Evolutionary conservation across 2,329 filamentous ascomycete genomes (phyloP).

Genomic region (Phoma sp.): DNA sequence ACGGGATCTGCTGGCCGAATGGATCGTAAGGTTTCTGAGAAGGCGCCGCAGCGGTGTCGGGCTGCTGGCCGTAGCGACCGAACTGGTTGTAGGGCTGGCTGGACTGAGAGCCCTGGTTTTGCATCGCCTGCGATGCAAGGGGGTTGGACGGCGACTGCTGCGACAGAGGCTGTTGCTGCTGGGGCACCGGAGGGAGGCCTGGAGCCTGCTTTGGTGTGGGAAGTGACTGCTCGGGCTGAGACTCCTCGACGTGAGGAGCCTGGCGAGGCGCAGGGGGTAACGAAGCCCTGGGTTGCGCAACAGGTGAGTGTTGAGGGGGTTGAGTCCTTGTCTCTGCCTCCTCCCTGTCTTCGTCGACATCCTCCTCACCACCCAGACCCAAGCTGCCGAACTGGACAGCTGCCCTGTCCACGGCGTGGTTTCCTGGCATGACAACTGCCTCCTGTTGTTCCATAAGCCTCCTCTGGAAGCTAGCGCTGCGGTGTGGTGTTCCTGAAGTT

Average conservation of each 20-base stretch:
- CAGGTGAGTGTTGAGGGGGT: constrained; percentile 90
- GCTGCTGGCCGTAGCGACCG: constrained; percentile 71
- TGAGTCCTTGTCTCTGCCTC: constrained; percentile 94
- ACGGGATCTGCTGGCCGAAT: constrained; percentile 76
- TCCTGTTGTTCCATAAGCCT: constrained; percentile 94
- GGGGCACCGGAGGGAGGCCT: constrained; percentile 67
- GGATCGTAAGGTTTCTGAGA: constrained; percentile 86
- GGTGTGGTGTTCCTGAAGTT: constrained; percentile 63
- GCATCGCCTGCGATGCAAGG: constrained; percentile 63
- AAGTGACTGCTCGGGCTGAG: constrained; percentile 48
- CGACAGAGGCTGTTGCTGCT: constrained; percentile 57
- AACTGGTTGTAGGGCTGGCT: constrained; percentile 67
- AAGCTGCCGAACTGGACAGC: constrained; percentile 97
- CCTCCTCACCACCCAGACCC: constrained; percentile 76
- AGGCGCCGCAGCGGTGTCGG: constrained; percentile 65
- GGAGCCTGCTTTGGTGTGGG: constrained; percentile 67
- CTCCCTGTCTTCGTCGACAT: constrained; percentile 92
- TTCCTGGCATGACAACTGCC: constrained; percentile 96
- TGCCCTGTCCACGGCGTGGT: constrained; percentile 90
- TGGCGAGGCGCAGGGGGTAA: constrained; percentile 74
- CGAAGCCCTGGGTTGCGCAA: constrained; percentile 83
- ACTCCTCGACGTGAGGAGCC: constrained; percentile 50
- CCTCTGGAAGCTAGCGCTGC: constrained; percentile 82
- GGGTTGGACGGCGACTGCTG: constrained; percentile 55
- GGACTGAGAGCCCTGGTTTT: constrained; percentile 56